Base-by-base conservation (phyloP, 306 rosid genomes). In the Cyamopsis tetragonoloba region DNA sequence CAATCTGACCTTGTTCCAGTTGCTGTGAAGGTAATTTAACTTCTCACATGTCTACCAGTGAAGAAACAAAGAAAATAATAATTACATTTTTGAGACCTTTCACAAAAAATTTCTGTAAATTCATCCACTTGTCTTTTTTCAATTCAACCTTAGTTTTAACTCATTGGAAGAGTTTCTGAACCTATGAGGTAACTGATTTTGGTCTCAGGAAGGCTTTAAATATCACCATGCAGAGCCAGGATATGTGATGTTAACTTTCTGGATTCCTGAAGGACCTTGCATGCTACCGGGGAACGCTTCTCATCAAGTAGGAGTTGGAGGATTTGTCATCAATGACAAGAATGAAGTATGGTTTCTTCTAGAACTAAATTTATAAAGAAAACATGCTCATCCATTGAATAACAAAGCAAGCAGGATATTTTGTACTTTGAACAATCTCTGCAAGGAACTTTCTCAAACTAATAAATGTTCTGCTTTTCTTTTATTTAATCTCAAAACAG, bases 211-310 rank as follows among this genome's bases (percentile, higher is more conserved):
- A 74, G 97, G 99, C 20, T 93, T 93, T 50, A 76, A 83, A 32
- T 93, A 93, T 72, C 99, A 93, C 70, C 99, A 93, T 46, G 99
- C 99, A 0, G 91, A 93, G 47, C 85, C 88, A 72, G 91, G 93
- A 10, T 86, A 93, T 61, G 80, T 93, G 80, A 93, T 93, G 99
- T 71, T 93, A 76, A 93, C 99, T 15, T 85, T 80, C 66, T 93
- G 99, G 99, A 84, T 93, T 67, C 98, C 98, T 1, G 95, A 89
- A 10, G 97, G 93, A 53, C 99, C 95, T 55, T 83, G 85, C 77
- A 78, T 89, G 97, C 96, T 93, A 77, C 99, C 99, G 22, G 82
- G 84, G 4, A 93, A 93, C 69, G 99, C 99, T 2, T 88, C 99
- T 12, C 99, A 93, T 70, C 96, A 83, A 83, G 99, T 93, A 24